Conservation (phyloP, 106 monocot genomes). For the Chionographis japonica region DNA sequence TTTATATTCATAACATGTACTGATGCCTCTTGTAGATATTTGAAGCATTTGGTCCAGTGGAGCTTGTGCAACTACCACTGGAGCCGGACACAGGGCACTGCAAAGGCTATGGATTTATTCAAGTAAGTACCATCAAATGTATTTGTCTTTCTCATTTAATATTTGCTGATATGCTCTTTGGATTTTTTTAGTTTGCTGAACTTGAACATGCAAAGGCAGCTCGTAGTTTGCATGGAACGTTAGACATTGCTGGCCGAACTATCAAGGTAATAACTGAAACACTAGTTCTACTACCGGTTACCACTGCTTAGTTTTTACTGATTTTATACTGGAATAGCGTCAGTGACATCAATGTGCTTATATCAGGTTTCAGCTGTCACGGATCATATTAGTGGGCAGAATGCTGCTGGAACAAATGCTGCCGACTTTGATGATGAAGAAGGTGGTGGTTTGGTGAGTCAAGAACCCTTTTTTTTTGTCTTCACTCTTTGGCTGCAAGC, state of each 20-base stretch:
- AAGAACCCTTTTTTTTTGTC: background rate
- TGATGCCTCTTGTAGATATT: constrained; percentile 35
- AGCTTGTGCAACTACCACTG: constrained; percentile 62
- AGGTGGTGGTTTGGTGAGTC: constrained; percentile 44
- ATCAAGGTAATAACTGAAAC: constrained; percentile 33
- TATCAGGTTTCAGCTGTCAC: constrained; percentile 39
- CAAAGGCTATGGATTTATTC: constrained; percentile 76
- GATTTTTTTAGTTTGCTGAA: constrained; percentile 39
- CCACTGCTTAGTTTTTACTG: no score
- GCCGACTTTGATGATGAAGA: constrained; percentile 50
- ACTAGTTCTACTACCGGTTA: no score
- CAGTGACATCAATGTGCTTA: background rate
- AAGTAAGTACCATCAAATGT: constrained; percentile 24
- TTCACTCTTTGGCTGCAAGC: background rate
- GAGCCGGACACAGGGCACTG: constrained; percentile 66
- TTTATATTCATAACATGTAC: background rate
- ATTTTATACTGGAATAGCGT: no score
- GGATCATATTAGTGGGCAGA: constrained; percentile 33
- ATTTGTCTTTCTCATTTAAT: background rate
- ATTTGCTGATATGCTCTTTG: constrained; percentile 1
- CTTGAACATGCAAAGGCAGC: constrained; percentile 62
- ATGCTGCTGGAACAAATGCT: constrained; percentile 32
- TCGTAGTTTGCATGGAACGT: constrained; percentile 56
- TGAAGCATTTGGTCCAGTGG: constrained; percentile 68
- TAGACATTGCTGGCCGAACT: constrained; percentile 60